Percentiles rank a stretch among this genome's conserved stretches.
phyloP scores from a whole-genome alignment of 805 yeast species.

The Pichia ethanolica region DNA sequence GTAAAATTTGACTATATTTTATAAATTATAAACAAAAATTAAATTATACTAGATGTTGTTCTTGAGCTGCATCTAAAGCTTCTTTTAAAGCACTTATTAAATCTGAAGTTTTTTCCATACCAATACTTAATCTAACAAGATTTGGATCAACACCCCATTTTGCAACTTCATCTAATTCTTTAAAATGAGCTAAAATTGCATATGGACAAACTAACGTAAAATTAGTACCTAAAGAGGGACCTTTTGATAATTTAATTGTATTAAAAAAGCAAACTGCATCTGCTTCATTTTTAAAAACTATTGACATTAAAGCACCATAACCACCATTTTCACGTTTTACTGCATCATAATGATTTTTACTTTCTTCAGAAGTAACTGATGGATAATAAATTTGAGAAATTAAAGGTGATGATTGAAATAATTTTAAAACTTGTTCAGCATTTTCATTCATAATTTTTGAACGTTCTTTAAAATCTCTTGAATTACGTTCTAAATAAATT shows the following conservation, averaged over 20 bases:
- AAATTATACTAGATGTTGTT: constrained; percentile 24
- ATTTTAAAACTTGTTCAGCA: constrained; percentile 45
- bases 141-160: constrained; percentile 78
- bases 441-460: constrained; percentile 50
- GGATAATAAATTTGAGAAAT: constrained; percentile 73
- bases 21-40: too few species aligned
- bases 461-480: constrained; percentile 75
- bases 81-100: constrained; percentile 42
- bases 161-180: constrained; percentile 70
- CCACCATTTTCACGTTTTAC: constrained; percentile 69
- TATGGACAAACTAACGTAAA: constrained; percentile 88
- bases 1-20: neutral
- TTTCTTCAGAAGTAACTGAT: constrained; percentile 31
- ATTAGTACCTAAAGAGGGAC: constrained; percentile 88
- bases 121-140: constrained; percentile 75
- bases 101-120: constrained; percentile 65
- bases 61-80: constrained; percentile 43
- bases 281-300: constrained; percentile 56
- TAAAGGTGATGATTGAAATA: constrained; percentile 43
- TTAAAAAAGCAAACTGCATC: constrained; percentile 73
- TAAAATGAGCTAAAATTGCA: constrained; percentile 77
- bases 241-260: constrained; percentile 63
- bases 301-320: constrained; percentile 79
- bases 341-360: constrained; percentile 61
- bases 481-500: constrained; percentile 82